Conservation (phyloP, 495 filamentous ascomycete genomes). For the Penicillium maclennaniae region DNA sequence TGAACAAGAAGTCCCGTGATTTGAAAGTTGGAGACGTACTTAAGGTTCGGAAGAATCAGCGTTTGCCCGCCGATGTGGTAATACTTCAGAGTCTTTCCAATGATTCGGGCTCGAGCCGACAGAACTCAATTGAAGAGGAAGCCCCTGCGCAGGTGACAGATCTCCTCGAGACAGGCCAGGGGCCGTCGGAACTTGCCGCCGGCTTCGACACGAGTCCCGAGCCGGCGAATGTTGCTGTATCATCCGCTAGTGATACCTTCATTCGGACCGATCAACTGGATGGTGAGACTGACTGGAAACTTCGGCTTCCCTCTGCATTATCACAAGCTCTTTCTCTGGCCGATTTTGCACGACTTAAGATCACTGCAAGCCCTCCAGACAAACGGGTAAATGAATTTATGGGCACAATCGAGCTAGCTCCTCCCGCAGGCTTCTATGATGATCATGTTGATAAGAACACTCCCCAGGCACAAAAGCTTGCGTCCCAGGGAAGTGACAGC, state of each 20-base stretch:
- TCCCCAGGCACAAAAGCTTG: conserved; percentile 15
- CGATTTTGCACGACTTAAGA: conserved; percentile 67
- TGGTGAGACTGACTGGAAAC: conserved; percentile 98
- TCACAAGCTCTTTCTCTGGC: conserved; percentile 68
- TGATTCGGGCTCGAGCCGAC: conserved; percentile 44
- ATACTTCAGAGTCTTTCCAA: conserved; percentile 79
- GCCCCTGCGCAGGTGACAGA: conserved; percentile 14
- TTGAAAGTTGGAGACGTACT: conserved; percentile 93
- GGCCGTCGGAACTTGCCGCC: conserved; percentile 7
- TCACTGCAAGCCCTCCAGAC: conserved; percentile 84
- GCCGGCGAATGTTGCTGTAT: conserved; percentile 8
- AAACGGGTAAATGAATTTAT: conserved; percentile 91
- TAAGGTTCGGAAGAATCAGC: conserved; percentile 83
- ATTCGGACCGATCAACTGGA: conserved; percentile 97
- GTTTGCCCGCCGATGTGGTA: conserved; percentile 91
- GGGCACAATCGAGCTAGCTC: conserved; percentile 68
- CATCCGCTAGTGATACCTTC: conserved; percentile 76
- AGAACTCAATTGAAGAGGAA: conserved; percentile 15
- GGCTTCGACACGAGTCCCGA: conserved; percentile 9
- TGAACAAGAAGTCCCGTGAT: conserved; percentile 77
- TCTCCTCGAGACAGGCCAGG: conserved; percentile 24
- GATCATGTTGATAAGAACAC: conserved; percentile 41
- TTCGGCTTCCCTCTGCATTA: conserved; percentile 78
- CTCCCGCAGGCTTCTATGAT: conserved; percentile 39
- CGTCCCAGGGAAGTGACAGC: conserved; percentile 21